Evolutionary conservation across 2,329 filamentous ascomycete species (phyloP).

Genomic region (Stenocarpella maydis): DNA sequence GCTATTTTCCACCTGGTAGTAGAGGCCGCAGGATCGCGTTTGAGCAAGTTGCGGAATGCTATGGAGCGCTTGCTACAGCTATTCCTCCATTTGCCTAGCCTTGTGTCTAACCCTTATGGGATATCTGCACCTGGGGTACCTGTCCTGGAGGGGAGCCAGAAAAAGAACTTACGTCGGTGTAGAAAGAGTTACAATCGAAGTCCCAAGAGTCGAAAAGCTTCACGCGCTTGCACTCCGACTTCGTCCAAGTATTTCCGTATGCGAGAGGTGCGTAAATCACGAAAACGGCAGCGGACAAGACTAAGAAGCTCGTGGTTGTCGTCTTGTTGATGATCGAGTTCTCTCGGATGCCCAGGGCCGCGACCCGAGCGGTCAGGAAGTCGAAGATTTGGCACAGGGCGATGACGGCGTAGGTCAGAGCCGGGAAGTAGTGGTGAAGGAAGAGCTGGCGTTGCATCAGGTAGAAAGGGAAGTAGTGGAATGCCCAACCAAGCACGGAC

Average conservation of each 20-base stretch:
- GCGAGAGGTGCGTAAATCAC: conserved; percentile 85
- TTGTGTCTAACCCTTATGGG: conserved; percentile 38
- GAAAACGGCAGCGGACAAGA: conserved; percentile 78
- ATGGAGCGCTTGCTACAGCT: conserved; percentile 26
- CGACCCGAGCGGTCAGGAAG: conserved; percentile 79
- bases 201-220: conserved; percentile 94
- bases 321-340: conserved; percentile 77
- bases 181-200: conserved; percentile 97
- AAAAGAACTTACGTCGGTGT: conserved; percentile 76
- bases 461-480: conserved; percentile 99
- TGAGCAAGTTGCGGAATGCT: conserved; percentile 9
- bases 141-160: conserved; percentile 43
- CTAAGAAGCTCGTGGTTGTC: conserved; percentile 78
- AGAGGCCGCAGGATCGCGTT: neutral
- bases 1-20: conserved; percentile 28
- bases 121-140: conserved; percentile 49
- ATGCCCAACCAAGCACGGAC: conserved; percentile 90
- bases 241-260: conserved; percentile 95
- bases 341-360: conserved; percentile 71
- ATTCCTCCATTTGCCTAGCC: neutral
- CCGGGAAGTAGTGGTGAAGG: conserved; percentile 97
- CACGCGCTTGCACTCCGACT: conserved; percentile 82
- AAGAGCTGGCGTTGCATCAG: conserved; percentile 98
- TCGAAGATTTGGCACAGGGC: conserved; percentile 90
- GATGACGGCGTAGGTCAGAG: conserved; percentile 93